phyloP scores from a whole-genome alignment of 2,329 filamentous ascomycete species.

The Colletotrichum viniferum region DNA sequence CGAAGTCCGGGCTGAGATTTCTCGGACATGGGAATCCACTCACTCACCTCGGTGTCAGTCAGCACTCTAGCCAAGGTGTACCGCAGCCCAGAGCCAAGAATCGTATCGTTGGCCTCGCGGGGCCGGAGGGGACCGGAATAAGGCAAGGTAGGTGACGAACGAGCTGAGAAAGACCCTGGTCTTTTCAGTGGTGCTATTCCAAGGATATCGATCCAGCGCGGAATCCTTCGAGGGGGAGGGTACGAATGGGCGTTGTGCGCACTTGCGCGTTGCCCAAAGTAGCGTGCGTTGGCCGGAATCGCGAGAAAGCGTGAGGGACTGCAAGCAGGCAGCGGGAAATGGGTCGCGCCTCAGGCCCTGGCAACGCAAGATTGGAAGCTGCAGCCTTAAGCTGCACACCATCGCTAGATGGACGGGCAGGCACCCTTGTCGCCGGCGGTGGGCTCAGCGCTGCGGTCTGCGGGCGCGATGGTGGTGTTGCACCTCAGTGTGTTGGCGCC shows the following conservation, averaged over 20 bases:
- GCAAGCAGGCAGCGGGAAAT: background rate
- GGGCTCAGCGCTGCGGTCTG: background rate
- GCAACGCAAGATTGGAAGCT: background rate
- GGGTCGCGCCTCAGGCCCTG: background rate
- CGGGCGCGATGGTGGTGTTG: background rate
- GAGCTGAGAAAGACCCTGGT: background rate
- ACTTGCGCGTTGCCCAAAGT: background rate
- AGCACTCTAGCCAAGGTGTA: conserved; percentile 2
- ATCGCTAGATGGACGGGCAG: background rate
- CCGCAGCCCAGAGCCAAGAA: background rate
- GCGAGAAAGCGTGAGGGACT: background rate
- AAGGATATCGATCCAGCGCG: background rate
- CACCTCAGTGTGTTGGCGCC: background rate
- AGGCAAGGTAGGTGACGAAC: background rate
- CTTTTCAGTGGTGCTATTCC: background rate
- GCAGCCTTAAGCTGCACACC: conserved; percentile 16
- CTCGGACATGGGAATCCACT: background rate
- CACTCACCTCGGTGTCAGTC: conserved; percentile 14
- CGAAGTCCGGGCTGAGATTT: background rate
- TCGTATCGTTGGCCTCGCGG: background rate
- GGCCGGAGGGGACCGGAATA: background rate
- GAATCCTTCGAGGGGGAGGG: background rate
- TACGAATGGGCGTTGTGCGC: background rate
- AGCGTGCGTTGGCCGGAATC: background rate
- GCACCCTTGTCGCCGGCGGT: background rate